Base-by-base conservation (phyloP, 208 protist species). In the Acanthamoeba sp. region DNA sequence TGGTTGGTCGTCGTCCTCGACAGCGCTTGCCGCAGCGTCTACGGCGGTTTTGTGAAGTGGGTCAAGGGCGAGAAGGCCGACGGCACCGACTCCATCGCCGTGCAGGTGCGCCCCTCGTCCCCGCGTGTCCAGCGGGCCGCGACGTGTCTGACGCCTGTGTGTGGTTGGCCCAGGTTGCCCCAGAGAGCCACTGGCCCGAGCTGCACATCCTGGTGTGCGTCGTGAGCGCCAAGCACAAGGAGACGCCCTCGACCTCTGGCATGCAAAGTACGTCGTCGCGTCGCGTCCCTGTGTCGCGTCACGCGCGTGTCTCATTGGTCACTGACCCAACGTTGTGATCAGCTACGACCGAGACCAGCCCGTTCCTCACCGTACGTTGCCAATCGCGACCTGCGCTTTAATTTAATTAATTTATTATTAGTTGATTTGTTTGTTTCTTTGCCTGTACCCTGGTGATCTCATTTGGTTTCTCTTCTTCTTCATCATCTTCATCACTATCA, bases 21-120 rank as follows among this genome's bases (percentile, higher is more conserved):
- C 40, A 99, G 98, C 93, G 99, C 99, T 1, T 99, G 99, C 96
- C 97, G 99, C 82, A 98, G 97, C 84, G 94, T 99, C 38, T 99
- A 98, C 95, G 99, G 99, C 78, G 99, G 99, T 34, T 99, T 99
- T 94, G 99, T 99, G 12, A 97, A 98, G 82, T 99, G 99, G 99
- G 95, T 98, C 71, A 99, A 97, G 97, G 99, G 99, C 27, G 91
- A 95, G 87, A 94, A 97, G n/a, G 88, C 55, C 16, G 97, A 98
- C 88, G 97, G 92, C 34, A 48, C 93, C 0, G 98, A 99, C 95
- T 99, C 97, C 94, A 94, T 99, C 24, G 99, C 99, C 12, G 96
- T 97, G 36, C 99, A 99, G 94, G 95, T 97, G 50, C 66, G 29
- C 66, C 9, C 66, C 1, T 16, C 22, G 1, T 9, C 66, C 20